Conservation (phyloP, 1,284 basidiomycete species). For the Ceratobasidium sp. region DNA sequence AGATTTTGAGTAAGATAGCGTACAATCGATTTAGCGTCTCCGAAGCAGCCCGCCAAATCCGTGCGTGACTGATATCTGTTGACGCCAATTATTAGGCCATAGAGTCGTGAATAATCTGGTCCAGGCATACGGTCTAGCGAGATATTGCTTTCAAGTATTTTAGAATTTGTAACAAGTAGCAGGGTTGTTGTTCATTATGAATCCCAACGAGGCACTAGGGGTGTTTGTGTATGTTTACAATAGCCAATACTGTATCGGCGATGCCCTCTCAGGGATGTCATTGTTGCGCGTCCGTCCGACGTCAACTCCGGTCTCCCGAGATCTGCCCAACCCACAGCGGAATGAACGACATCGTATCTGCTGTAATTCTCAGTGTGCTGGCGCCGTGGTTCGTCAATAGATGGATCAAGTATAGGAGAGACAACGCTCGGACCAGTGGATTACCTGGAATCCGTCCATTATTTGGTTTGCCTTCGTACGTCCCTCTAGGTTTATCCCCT, state of each 20-base stretch:
- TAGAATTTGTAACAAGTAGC: too few relatives aligned
- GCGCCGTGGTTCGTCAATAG: neutral
- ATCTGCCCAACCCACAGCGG: too few relatives aligned
- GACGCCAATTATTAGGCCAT: constrained; percentile 37
- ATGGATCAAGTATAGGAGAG: constrained; percentile 23
- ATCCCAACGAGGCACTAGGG: too few relatives aligned
- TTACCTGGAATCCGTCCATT: constrained; percentile 5
- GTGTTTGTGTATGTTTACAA: too few relatives aligned
- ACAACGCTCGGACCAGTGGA: neutral
- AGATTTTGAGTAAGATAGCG: constrained; percentile 15
- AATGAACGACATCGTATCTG: too few relatives aligned
- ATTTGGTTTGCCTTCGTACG: constrained; percentile 12
- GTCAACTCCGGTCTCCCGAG: too few relatives aligned
- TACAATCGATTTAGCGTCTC: constrained; percentile 7
- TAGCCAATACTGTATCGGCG: too few relatives aligned
- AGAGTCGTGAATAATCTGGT: constrained; percentile 1
- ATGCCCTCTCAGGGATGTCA: too few relatives aligned
- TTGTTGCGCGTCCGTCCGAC: too few relatives aligned
- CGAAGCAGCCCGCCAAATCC: constrained; percentile 12
- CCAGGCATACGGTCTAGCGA: constrained; percentile 1
- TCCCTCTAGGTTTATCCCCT: neutral
- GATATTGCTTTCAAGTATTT: too few relatives aligned
- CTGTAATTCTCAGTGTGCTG: too few relatives aligned
- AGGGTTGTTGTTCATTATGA: too few relatives aligned
- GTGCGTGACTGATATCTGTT: constrained; percentile 17